These are phyloP conservation scores for Cladosporium cucumerinum DNA, from an alignment of 2,329 filamentous ascomycete genomes.

Conservation along the genomic window DNA sequence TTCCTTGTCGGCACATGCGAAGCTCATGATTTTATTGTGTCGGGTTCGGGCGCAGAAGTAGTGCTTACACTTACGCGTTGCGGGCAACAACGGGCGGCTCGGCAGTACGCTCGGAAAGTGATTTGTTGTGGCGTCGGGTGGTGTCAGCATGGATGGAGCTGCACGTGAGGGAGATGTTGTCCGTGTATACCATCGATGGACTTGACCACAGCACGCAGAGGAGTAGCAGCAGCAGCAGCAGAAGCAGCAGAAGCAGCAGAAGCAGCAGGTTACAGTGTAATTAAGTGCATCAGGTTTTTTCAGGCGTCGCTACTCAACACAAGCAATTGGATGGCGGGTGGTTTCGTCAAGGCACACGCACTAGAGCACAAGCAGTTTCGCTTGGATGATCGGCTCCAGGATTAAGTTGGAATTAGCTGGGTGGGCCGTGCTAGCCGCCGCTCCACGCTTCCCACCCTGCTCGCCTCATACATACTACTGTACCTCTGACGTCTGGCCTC, in stretches of 20 bases:
- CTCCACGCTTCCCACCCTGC: conserved; percentile 2
- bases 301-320: neutral
- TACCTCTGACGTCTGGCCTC: neutral
- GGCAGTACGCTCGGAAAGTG: neutral
- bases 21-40: neutral
- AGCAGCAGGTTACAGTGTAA: neutral
- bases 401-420: conserved; percentile 6
- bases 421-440: conserved; percentile 1
- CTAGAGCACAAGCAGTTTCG: neutral
- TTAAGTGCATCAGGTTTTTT: neutral
- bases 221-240: neutral
- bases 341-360: neutral
- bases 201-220: neutral
- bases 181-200: neutral
- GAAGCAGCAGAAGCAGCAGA: too few species aligned
- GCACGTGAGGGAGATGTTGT: neutral
- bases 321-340: conserved; percentile 7
- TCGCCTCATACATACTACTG: too few species aligned
- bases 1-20: neutral
- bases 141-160: neutral
- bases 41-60: neutral
- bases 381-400: neutral
- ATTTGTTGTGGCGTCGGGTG: neutral
- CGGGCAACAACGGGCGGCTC: conserved; percentile 7
- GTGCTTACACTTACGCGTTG: conserved; percentile 1